Evolutionary conservation across 805 yeast species (phyloP).

Genomic region (Yarrowia divulgata): DNA sequence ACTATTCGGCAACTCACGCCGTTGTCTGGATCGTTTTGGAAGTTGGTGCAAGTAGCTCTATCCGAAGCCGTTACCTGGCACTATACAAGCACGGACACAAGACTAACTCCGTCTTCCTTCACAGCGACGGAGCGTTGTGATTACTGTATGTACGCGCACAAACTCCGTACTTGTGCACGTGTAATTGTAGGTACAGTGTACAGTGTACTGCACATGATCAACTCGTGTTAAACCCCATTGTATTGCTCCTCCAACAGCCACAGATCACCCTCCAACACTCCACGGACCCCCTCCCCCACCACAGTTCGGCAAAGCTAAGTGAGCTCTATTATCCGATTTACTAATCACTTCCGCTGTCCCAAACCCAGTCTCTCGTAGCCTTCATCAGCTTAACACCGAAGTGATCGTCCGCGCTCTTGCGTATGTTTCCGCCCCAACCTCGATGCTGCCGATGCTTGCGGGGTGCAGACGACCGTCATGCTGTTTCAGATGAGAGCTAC

Average conservation of each 20-base stretch:
- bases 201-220: too few relatives aligned
- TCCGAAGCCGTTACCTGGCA: too few relatives aligned
- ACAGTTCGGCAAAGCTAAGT: background rate
- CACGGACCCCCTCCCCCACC: constrained; percentile 22
- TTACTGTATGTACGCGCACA: too few relatives aligned
- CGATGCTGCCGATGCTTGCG: background rate
- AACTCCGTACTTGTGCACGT: too few relatives aligned
- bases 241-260: too few relatives aligned
- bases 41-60: too few relatives aligned
- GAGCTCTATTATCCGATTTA: constrained; percentile 6
- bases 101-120: too few relatives aligned
- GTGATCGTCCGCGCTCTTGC: constrained; percentile 7
- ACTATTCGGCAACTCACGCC: background rate
- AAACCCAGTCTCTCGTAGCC: background rate
- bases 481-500: constrained; percentile 2
- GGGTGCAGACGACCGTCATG: constrained; percentile 8
- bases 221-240: too few relatives aligned
- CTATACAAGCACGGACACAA: too few relatives aligned
- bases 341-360: background rate
- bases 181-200: too few relatives aligned
- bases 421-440: background rate
- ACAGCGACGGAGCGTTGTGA: too few relatives aligned
- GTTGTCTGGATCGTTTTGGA: background rate
- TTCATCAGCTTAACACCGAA: constrained; percentile 13
- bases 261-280: background rate